These are phyloP conservation scores for Xylaria sp. DNA, from an alignment of 2,329 filamentous ascomycete species.

Conservation along the genomic window DNA sequence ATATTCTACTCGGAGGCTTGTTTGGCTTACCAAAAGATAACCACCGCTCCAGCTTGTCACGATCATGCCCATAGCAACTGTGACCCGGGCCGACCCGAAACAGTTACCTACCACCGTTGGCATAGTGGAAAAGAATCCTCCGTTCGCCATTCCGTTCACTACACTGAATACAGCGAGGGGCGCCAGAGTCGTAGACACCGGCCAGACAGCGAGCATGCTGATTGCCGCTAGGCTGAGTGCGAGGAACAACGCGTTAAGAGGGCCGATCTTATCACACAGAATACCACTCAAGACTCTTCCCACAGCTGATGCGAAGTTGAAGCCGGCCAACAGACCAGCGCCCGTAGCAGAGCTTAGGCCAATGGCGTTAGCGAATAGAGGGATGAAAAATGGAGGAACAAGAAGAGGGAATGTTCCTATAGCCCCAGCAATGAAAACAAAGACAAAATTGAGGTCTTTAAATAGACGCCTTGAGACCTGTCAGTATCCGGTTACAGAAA, in stretches of 20 bases:
- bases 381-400: constrained; percentile 64
- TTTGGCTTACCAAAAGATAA: constrained; percentile 63
- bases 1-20: neutral
- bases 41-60: constrained; percentile 70
- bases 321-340: constrained; percentile 68
- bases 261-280: constrained; percentile 64
- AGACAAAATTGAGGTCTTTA: constrained; percentile 56
- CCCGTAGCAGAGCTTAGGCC: constrained; percentile 63
- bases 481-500: constrained; percentile 2
- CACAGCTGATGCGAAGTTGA: constrained; percentile 69
- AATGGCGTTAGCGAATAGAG: constrained; percentile 63
- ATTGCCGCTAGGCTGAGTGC: constrained; percentile 63
- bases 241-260: constrained; percentile 65
- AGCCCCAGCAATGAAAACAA: constrained; percentile 59
- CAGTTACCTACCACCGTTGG: constrained; percentile 70
- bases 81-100: constrained; percentile 65
- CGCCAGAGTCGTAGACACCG: constrained; percentile 63
- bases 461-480: constrained; percentile 54
- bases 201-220: constrained; percentile 72
- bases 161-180: constrained; percentile 67
- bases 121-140: constrained; percentile 72
- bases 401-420: constrained; percentile 63
- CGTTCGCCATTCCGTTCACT: constrained; percentile 69
- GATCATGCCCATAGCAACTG: constrained; percentile 70
- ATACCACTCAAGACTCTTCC: constrained; percentile 67